Evolutionary conservation across 768 basidiomycete genomes (phyloP), one percentile per base, ranked within the genome.

Genomic region (Tremella yokohamensis): DNA sequence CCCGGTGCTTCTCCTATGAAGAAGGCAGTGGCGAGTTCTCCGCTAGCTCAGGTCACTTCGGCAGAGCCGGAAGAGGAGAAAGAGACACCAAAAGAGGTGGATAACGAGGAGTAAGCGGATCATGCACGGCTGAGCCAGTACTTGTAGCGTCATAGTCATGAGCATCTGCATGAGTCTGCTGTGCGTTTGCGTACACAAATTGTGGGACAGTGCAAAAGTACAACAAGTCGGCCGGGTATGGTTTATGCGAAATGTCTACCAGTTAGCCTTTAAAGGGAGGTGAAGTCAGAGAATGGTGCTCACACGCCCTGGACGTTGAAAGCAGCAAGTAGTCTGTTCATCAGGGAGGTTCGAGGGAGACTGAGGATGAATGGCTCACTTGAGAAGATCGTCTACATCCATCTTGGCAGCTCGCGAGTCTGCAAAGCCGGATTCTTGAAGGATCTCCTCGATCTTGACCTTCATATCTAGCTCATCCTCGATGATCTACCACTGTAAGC

Each of bases 391-490:
- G 64, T 94, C 88, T 11, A 96, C 81, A 57, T 87, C 84, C 91
- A 98, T 93, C 77, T 97, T 97, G 1, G 90, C 84, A 1, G 89
- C 90, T 45, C 93, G 83, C 51, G 81, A 84, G 52, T 93, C 88
- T 18, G 84, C 82, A 68, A 84, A 86, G 0, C 84, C 87, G 3
- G 84, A 84, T 52, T 88, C 84, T 6, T 79, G 77, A 19, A 94
- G 78, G 49, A 93, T 84, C 62, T 83, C 80, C 58, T 92, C 88
- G 3, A 93, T 82, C 51, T 84, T 82, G 19, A 64, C 61, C 71
- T 84, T 85, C 75, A 93, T 89, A 51, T 84, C 79, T 19, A 84
- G 79, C 47, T 83, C 82, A 57, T 88, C 86, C 47, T 87, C 84
- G 34, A 88, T 78, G 66, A 85, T 83, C 87, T 90, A 64, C 18